Conservation (phyloP, 75 land plant genomes). For the Cunninghamia lanceolata region DNA sequence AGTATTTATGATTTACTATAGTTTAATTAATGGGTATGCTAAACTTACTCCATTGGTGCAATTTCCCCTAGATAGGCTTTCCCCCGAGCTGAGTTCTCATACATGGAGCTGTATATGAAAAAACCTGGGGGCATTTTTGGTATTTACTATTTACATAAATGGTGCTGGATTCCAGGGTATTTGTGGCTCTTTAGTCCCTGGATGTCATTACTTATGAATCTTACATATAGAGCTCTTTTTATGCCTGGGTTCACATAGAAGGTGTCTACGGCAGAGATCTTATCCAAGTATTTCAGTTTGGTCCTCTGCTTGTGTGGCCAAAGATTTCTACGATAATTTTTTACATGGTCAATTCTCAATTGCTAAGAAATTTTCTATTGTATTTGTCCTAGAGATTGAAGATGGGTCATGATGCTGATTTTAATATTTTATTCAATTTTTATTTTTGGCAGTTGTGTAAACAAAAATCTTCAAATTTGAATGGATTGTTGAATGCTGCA, state of each 20-base stretch:
- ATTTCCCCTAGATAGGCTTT: neutral
- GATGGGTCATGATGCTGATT: neutral
- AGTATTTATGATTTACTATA: neutral
- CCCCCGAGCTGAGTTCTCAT: neutral
- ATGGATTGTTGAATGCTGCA: constrained; percentile 22
- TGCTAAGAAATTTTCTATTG: neutral
- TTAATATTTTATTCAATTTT: neutral
- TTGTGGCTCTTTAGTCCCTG: neutral
- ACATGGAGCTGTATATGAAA: neutral
- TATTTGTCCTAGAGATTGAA: neutral
- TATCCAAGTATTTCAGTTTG: neutral
- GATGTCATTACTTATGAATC: neutral
- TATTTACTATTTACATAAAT: neutral
- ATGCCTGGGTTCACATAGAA: neutral
- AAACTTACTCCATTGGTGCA: neutral
- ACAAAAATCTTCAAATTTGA: constrained; percentile 6
- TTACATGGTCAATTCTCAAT: neutral
- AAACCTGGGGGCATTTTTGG: neutral
- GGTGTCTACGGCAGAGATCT: neutral
- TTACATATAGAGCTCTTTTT: neutral
- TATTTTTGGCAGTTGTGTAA: constrained; percentile 18
- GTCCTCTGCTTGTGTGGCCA: neutral
- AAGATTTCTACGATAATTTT: neutral
- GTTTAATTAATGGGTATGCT: neutral
- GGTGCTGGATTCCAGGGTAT: neutral